Percentiles rank a stretch among this genome's conserved stretches.
These are phyloP conservation scores for Malus sieversii DNA, from an alignment of 306 rosid genomes.

Conservation along the genomic window DNA sequence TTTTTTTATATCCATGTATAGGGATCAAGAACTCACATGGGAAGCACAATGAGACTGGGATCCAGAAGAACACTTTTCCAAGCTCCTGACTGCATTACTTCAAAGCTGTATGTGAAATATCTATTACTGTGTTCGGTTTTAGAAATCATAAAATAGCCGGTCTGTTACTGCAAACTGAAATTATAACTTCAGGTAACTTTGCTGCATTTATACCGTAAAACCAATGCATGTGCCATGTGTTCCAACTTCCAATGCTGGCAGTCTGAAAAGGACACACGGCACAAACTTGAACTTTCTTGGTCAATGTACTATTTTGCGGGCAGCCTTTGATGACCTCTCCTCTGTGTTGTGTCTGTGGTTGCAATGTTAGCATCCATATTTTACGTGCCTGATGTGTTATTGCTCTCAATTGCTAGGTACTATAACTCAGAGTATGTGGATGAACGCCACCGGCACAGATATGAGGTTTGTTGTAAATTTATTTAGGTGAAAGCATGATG, in stretches of 20 bases:
- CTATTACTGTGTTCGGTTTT: constrained; percentile 5
- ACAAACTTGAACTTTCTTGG: background rate
- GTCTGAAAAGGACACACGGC: background rate
- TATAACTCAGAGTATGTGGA: constrained; percentile 73
- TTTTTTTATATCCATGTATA: constrained; percentile 13
- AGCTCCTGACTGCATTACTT: constrained; percentile 66
- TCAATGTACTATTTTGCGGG: background rate
- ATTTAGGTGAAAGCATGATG: background rate
- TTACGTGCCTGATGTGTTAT: constrained; percentile 9
- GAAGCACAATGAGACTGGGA: constrained; percentile 98
- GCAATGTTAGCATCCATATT: constrained; percentile 5
- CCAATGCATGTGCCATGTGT: background rate
- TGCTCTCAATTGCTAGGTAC: constrained; percentile 48
- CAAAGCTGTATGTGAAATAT: constrained; percentile 70
- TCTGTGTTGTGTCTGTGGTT: background rate
- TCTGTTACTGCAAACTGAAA: background rate
- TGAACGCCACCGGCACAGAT: constrained; percentile 96
- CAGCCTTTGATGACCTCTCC: background rate
- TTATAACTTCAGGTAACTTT: background rate
- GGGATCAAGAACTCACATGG: constrained; percentile 98
- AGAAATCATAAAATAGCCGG: background rate
- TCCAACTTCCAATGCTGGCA: background rate
- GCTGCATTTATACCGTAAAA: background rate
- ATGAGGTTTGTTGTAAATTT: constrained; percentile 54
- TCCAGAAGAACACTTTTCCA: constrained; percentile 82